Base-by-base conservation (phyloP, 2,329 filamentous ascomycete species). In the Fusarium lateritium region DNA sequence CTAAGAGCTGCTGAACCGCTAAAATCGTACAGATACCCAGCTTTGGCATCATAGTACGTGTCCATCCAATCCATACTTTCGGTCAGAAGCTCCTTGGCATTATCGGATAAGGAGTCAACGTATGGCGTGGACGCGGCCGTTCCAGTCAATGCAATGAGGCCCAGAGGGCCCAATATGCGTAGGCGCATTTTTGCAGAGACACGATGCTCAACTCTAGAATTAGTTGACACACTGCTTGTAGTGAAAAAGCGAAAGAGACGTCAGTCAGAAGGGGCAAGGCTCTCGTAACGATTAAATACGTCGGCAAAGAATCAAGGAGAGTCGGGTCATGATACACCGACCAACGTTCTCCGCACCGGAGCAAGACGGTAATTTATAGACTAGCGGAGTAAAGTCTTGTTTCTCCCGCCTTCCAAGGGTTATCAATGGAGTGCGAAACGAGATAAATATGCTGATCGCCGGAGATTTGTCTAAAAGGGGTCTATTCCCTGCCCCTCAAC, bases 1-100 rank as follows among this genome's bases (percentile, higher is more conserved):
- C 83, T 79, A 8, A 88, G 77, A 1, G 86, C 84, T 10, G 80
- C 73, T 4, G 76, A 62, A 13, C 79, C 77, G 58, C 81, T 77
- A 39, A 85, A 81, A 44, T 84, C 81, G 73, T 86, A 87, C 17
- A 89, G 75, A 59, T 89, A 89, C 1, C 84, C 84, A 7, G 82
- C 82, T 3, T 76, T 75, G 3, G 78, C 55, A 63, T 90, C 88
- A 69, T 88, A 89, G 56, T 82, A 84, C 3, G 75, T 77, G 68
- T 89, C 88, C 79, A 88, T 80, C 79, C 85, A 86, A 6, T 76
- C 65, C 85, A 89, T 88, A 4, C 57, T 65, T n/a, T 74, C 72
- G 2, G 61, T 70, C 8, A 74, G 66, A 15, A 74, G 53, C 6
- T 57, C 26, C 5, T 38, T 58, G 13, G 71, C 55, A 26, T 68